These are phyloP conservation scores for Angophora floribunda DNA, from an alignment of 345 rosid genomes.

Conservation along the genomic window DNA sequence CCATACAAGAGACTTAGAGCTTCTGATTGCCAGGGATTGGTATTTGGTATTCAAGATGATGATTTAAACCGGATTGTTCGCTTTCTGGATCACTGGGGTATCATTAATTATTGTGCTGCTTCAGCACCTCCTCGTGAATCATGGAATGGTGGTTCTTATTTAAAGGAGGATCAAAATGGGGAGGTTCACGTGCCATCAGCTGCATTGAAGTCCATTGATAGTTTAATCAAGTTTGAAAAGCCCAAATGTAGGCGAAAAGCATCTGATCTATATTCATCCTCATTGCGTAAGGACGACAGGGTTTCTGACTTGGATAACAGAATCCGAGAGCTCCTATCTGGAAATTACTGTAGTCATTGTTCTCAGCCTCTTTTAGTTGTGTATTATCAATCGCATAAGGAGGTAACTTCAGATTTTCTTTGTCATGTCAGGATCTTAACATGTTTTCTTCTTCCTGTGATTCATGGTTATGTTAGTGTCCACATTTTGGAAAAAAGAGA, in stretches of 20 bases:
- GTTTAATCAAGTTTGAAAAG: slow-evolving; percentile 96
- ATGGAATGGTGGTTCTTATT: slow-evolving; percentile 47
- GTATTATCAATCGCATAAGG: slow-evolving; percentile 84
- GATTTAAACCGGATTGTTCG: slow-evolving; percentile 72
- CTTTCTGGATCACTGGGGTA: slow-evolving; percentile 99
- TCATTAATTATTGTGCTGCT: slow-evolving; percentile 81
- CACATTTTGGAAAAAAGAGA: neutral
- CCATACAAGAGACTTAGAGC: slow-evolving; percentile 65
- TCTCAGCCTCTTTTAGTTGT: slow-evolving; percentile 56
- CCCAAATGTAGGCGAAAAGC: slow-evolving; percentile 85
- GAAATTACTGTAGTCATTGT: slow-evolving; percentile 69
- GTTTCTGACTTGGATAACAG: slow-evolving; percentile 74
- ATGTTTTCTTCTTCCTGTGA: neutral
- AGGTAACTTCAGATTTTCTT: slow-evolving; percentile 35
- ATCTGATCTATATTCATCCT: slow-evolving; percentile 51
- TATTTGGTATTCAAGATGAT: slow-evolving; percentile 49
- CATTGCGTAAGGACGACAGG: slow-evolving; percentile 32
- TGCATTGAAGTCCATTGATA: slow-evolving; percentile 90
- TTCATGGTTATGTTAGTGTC: neutral
- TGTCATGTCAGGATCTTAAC: neutral
- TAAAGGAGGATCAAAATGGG: slow-evolving; percentile 80
- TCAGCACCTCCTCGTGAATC: slow-evolving; percentile 33
- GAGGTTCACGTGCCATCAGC: slow-evolving; percentile 91
- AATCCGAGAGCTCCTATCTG: slow-evolving; percentile 83
- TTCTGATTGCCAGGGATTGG: slow-evolving; percentile 64